These are phyloP conservation scores for Lactuca saligna DNA, from an alignment of 129 eudicot species.

Conservation along the genomic window DNA sequence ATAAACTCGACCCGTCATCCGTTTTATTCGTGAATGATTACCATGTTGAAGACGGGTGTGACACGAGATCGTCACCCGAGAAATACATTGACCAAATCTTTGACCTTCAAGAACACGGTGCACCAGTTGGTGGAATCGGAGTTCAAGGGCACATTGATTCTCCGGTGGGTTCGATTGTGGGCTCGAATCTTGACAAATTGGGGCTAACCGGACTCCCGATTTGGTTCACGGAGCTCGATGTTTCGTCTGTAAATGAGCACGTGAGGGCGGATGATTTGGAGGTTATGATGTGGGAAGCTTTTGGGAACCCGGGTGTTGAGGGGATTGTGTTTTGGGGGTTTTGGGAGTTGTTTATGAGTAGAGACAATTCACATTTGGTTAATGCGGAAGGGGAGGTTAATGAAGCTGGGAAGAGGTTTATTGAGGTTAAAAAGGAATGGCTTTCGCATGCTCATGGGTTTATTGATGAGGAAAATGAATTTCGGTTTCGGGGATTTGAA, in stretches of 20 bases:
- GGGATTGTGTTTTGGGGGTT: conserved; percentile 92
- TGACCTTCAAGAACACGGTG: conserved; percentile 74
- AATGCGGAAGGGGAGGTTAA: conserved; percentile 90
- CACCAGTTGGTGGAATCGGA: conserved; percentile 82
- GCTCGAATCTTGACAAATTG: conserved; percentile 60
- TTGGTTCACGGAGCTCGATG: conserved; percentile 91
- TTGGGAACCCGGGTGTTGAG: conserved; percentile 84
- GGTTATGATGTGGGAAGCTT: conserved; percentile 79
- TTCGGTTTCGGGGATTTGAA: conserved; percentile 68
- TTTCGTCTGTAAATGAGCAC: conserved; percentile 61
- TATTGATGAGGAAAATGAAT: conserved; percentile 47
- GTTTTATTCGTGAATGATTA: conserved; percentile 75
- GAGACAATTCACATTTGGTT: conserved; percentile 67
- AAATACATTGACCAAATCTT: conserved; percentile 68
- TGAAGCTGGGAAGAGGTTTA: conserved; percentile 69
- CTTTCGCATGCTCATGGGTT: conserved; percentile 57
- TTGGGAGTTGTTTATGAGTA: conserved; percentile 86
- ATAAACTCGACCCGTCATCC: conserved; percentile 64
- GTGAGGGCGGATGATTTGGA: conserved; percentile 91
- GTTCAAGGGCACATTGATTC: conserved; percentile 76
- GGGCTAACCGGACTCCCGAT: conserved; percentile 71
- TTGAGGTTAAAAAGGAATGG: conserved; percentile 83
- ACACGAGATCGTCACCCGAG: conserved; percentile 68
- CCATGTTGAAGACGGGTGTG: conserved; percentile 80
- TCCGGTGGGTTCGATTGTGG: conserved; percentile 74